phyloP scores from a whole-genome alignment of 352 stramenopile species.

The Phytophthora foliorum region DNA sequence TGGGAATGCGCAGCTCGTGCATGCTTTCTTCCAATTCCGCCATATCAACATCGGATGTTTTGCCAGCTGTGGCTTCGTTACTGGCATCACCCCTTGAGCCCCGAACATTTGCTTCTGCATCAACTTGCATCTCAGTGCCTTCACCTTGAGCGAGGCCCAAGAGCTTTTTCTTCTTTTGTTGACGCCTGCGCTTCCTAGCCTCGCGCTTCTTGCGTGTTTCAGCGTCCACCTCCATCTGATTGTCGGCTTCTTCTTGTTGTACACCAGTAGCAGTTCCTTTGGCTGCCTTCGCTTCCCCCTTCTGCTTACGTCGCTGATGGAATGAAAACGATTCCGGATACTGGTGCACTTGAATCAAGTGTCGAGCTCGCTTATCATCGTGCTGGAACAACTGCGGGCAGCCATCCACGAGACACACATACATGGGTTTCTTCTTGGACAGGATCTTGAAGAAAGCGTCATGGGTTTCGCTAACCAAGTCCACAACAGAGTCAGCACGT shows the following conservation, averaged over 20 bases:
- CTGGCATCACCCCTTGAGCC: neutral
- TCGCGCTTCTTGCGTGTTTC: slow-evolving; percentile 41
- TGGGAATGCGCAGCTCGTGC: slow-evolving; percentile 43
- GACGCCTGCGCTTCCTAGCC: slow-evolving; percentile 40
- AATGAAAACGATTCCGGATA: slow-evolving; percentile 57
- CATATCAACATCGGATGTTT: slow-evolving; percentile 34
- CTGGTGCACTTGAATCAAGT: slow-evolving; percentile 54
- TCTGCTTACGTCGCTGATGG: slow-evolving; percentile 33
- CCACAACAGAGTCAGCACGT: neutral
- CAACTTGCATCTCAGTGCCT: slow-evolving; percentile 36
- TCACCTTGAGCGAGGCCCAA: slow-evolving; percentile 8
- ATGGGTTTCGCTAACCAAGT: slow-evolving; percentile 56
- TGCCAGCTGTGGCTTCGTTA: neutral
- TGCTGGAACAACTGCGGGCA: slow-evolving; percentile 54
- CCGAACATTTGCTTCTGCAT: slow-evolving; percentile 6
- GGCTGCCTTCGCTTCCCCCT: slow-evolving; percentile 6
- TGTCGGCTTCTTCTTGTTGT: neutral
- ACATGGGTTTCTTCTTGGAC: slow-evolving; percentile 71
- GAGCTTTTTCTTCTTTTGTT: slow-evolving; percentile 43
- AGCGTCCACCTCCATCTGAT: slow-evolving; percentile 18
- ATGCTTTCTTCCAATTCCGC: slow-evolving; percentile 36
- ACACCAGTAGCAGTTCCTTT: slow-evolving; percentile 2
- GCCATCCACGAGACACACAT: slow-evolving; percentile 62
- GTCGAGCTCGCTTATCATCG: slow-evolving; percentile 58
- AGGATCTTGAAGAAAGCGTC: slow-evolving; percentile 74